phyloP scores from a whole-genome alignment of 192 early-diverging fungal genomes.

The Globomyces pollinis-pini region DNA sequence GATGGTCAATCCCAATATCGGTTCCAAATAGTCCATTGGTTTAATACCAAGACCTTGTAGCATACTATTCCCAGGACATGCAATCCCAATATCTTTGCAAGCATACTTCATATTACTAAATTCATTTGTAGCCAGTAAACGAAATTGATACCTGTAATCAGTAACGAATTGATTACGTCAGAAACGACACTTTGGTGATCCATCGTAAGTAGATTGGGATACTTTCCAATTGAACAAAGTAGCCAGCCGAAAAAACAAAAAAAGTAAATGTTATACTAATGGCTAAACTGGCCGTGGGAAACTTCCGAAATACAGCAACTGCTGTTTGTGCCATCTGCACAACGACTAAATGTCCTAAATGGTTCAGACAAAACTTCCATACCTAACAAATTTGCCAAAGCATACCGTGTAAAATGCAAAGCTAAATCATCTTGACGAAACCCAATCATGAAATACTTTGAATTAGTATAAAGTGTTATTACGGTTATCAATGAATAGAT shows the following conservation, averaged over 20 bases:
- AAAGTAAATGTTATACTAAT: too few relatives aligned
- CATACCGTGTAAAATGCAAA: conserved; percentile 27
- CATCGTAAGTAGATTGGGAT: conserved; percentile 32
- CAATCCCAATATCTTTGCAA: conserved; percentile 18
- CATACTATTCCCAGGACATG: conserved; percentile 28
- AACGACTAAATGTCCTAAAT: too few relatives aligned
- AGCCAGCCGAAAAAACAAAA: conserved; percentile 40
- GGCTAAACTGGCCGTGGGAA: too few relatives aligned
- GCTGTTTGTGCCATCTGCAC: too few relatives aligned
- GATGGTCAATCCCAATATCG: conserved; percentile 16
- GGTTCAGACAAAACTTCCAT: conserved; percentile 19
- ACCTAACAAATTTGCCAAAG: conserved; percentile 13
- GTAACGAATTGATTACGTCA: conserved; percentile 35
- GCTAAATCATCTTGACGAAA: conserved; percentile 27
- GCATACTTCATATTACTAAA: conserved; percentile 25
- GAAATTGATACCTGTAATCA: conserved; percentile 24
- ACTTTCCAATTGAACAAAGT: conserved; percentile 22
- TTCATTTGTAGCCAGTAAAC: conserved; percentile 34
- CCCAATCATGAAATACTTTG: conserved; percentile 39
- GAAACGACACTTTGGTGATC: conserved; percentile 30
- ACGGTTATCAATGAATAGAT: conserved; percentile 27
- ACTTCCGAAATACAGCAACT: too few relatives aligned
- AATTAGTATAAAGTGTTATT: too few relatives aligned
- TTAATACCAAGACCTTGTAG: conserved; percentile 19
- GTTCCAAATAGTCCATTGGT: conserved; percentile 14